Evolutionary conservation across 2,329 filamentous ascomycete genomes (phyloP).

Genomic region (Chrysosphaeria jannelii): DNA sequence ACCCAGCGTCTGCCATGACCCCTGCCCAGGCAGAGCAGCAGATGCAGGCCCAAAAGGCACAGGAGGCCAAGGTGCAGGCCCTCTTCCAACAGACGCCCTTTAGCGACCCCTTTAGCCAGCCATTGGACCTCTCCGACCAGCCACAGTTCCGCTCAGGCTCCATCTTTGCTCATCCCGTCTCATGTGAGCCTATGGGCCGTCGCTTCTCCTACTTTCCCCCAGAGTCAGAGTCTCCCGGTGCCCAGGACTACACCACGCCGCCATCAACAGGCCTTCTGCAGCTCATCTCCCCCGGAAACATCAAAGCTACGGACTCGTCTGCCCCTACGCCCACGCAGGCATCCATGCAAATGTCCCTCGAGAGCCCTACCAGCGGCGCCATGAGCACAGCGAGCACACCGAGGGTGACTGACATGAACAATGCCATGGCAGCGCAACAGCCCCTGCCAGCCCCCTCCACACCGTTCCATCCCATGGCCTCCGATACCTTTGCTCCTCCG

Average conservation of each 20-base stretch:
- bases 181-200: constrained; percentile 20
- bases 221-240: constrained; percentile 6
- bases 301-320: no score
- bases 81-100: constrained; percentile 23
- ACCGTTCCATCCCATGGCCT: no score
- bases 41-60: constrained; percentile 4
- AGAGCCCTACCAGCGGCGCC: no score
- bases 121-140: constrained; percentile 1
- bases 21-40: constrained; percentile 8
- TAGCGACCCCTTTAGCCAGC: constrained; percentile 18
- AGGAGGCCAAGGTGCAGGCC: constrained; percentile 9
- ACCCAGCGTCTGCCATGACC: constrained; percentile 16
- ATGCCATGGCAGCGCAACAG: no score
- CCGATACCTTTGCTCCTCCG: no score
- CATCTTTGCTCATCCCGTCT: constrained; percentile 29
- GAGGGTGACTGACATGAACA: no score
- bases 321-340: no score
- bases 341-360: no score
- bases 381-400: no score
- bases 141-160: constrained; percentile 34
- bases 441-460: no score
- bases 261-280: no score
- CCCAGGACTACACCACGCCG: constrained; percentile 11
- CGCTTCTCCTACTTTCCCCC: constrained; percentile 34
- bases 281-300: no score